Conservation (phyloP, 2,329 filamentous ascomycete species). For the Pseudogymnoascus sp. region DNA sequence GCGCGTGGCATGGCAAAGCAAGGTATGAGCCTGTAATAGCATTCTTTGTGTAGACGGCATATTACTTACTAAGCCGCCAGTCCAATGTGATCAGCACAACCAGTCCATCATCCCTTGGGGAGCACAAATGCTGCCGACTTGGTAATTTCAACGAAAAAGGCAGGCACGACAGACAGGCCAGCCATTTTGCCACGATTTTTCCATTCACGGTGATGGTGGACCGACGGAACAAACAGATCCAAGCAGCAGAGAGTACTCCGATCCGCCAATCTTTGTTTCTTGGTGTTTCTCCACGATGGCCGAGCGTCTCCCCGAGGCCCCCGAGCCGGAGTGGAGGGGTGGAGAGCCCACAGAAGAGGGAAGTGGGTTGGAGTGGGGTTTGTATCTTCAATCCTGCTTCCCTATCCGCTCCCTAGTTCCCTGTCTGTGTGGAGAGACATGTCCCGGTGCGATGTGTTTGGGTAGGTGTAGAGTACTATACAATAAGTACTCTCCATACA, state of each 20-base stretch:
- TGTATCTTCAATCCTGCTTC: neutral
- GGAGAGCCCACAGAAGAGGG: neutral
- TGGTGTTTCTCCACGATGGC: neutral
- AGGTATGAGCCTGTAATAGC: neutral
- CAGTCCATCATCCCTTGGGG: no score
- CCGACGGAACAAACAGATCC: neutral
- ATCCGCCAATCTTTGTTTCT: neutral
- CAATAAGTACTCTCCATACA: neutral
- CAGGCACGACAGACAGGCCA: neutral
- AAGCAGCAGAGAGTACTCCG: neutral
- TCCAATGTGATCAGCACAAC: neutral
- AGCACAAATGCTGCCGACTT: neutral
- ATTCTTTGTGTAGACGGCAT: neutral
- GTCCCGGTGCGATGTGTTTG: conserved; percentile 5
- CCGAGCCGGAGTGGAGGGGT: neutral
- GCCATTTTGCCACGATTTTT: neutral
- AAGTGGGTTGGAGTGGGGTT: neutral
- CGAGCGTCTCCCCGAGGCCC: neutral
- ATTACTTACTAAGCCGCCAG: neutral
- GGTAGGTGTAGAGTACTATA: neutral
- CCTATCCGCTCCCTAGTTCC: neutral
- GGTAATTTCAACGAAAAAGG: neutral
- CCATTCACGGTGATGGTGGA: neutral
- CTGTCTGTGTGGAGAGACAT: neutral
- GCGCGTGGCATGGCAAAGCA: neutral